These are phyloP conservation scores for Arthrobotrys iridis DNA, from an alignment of 2,329 filamentous ascomycete genomes.

Conservation along the genomic window DNA sequence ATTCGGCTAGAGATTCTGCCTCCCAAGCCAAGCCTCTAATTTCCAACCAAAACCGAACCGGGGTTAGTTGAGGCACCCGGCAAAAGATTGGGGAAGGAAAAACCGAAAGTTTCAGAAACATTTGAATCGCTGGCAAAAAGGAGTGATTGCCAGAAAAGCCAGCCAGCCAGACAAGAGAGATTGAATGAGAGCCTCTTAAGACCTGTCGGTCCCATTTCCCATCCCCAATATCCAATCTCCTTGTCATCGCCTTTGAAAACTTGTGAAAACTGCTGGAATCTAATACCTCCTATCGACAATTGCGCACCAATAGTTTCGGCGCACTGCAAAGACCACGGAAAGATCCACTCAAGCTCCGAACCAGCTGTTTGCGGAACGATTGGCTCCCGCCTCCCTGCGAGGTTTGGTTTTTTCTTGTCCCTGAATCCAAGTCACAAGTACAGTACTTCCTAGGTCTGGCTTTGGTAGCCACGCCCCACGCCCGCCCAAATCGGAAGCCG, in stretches of 20 bases:
- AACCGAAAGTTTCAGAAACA: conserved; percentile 45
- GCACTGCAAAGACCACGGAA: conserved; percentile 24
- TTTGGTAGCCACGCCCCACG: conserved; percentile 45
- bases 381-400: conserved; percentile 51
- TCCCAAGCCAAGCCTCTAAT: conserved; percentile 50
- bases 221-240: conserved; percentile 31
- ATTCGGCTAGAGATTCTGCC: conserved; percentile 35
- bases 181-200: conserved; percentile 27
- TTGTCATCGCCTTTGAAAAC: conserved; percentile 19
- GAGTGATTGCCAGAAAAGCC: conserved; percentile 20
- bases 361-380: conserved; percentile 54
- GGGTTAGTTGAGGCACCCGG: conserved; percentile 33
- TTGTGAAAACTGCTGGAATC: conserved; percentile 23
- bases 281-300: conserved; percentile 6
- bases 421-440: conserved; percentile 49
- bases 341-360: conserved; percentile 41
- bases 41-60: conserved; percentile 45
- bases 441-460: conserved; percentile 23
- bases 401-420: conserved; percentile 53
- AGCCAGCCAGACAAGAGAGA: conserved; percentile 1
- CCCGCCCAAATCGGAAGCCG: conserved; percentile 27
- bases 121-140: conserved; percentile 38
- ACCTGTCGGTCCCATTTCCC: conserved; percentile 22
- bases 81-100: conserved; percentile 45
- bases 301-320: conserved; percentile 42